These are phyloP conservation scores for Bryoerythrophyllum caledonicum DNA, from an alignment of 225 moss, liverwort and hornwort genomes.

Conservation along the genomic window DNA sequence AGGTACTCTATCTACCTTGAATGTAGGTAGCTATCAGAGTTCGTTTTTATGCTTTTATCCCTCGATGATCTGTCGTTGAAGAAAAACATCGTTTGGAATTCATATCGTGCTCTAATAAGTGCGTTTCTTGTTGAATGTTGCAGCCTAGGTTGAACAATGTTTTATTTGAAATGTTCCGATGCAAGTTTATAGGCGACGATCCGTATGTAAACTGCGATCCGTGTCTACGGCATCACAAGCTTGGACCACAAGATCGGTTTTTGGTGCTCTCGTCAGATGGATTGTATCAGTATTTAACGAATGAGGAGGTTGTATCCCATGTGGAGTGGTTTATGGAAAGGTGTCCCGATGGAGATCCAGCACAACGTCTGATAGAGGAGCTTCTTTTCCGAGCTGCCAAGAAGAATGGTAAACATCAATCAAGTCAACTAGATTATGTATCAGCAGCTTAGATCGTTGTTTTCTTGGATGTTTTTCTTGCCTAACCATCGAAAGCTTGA, in stretches of 20 bases:
- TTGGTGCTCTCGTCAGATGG: constrained; percentile 99
- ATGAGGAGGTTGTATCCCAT: constrained; percentile 96
- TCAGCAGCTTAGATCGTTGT: background rate
- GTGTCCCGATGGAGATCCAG: constrained; percentile 97
- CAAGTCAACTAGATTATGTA: background rate
- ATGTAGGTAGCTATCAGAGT: background rate
- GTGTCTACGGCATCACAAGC: constrained; percentile 87
- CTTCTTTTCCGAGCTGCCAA: constrained; percentile 97
- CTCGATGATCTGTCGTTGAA: background rate
- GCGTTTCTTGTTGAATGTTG: constrained; percentile 20
- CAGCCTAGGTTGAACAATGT: constrained; percentile 99
- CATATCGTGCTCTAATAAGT: background rate
- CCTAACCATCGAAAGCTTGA: background rate
- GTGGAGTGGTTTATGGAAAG: constrained; percentile 98
- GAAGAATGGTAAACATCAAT: constrained; percentile 69
- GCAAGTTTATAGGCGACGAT: constrained; percentile 84
- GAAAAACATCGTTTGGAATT: background rate
- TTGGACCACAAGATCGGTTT: constrained; percentile 92
- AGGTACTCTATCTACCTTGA: constrained; percentile 47
- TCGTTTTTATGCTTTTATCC: background rate
- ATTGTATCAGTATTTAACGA: constrained; percentile 95
- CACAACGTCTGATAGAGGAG: constrained; percentile 97
- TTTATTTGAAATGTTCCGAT: constrained; percentile 97
- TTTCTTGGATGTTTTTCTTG: background rate
- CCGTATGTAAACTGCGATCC: constrained; percentile 93